A percentile compares a stretch with the other conserved stretches of the same genome.
Conservation (phyloP, 805 yeast species). For the Zygosaccharomyces pseudorouxii region DNA sequence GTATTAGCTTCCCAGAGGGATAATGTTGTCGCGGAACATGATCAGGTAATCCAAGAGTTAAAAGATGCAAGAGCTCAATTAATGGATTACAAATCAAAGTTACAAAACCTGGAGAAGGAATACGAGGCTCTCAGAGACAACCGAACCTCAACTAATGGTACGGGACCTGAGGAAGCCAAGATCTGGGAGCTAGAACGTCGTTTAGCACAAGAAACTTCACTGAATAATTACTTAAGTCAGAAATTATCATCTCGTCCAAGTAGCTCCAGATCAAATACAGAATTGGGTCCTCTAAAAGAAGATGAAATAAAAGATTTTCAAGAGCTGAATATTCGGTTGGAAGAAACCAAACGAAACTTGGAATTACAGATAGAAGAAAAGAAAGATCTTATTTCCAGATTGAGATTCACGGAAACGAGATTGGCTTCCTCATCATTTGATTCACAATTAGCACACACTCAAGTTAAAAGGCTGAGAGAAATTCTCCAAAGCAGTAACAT, state of each 20-base stretch:
- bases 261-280: constrained; percentile 8
- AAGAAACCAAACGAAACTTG: constrained; percentile 47
- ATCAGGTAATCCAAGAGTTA: constrained; percentile 26
- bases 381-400: constrained; percentile 49
- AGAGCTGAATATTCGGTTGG: constrained; percentile 45
- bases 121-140: constrained; percentile 26
- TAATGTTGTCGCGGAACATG: constrained; percentile 27
- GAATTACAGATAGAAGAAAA: constrained; percentile 43
- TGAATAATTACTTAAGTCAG: constrained; percentile 30
- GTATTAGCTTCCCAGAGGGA: constrained; percentile 33
- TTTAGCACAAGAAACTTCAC: constrained; percentile 30
- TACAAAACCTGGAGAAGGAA: constrained; percentile 43
- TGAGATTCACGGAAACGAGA: constrained; percentile 56
- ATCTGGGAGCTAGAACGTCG: constrained; percentile 37
- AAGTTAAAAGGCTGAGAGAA: constrained; percentile 37
- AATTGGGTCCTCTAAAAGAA: constrained; percentile 6
- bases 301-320: constrained; percentile 33
- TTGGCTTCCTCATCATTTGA: constrained; percentile 62
- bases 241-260: constrained; percentile 22
- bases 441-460: constrained; percentile 45
- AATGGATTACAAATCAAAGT: constrained; percentile 21
- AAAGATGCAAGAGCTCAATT: constrained; percentile 28
- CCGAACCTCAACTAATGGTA: constrained; percentile 13
- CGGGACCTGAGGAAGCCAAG: constrained; percentile 35
- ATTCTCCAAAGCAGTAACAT: constrained; percentile 25